Base-by-base conservation (phyloP, 2,329 filamentous ascomycete genomes). In the Neonectria ditissima region DNA sequence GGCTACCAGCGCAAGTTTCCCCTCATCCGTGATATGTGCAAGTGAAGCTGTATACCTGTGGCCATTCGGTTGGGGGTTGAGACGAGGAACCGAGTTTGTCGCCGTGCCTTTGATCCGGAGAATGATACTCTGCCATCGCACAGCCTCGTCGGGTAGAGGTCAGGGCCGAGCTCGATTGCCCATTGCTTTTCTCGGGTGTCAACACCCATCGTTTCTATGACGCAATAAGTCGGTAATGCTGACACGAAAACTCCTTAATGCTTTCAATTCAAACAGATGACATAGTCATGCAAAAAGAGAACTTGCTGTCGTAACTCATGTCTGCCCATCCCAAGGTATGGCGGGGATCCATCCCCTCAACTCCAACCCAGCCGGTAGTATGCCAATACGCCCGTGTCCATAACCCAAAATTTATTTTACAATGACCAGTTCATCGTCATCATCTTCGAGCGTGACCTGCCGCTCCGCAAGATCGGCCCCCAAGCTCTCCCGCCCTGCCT, bases 401-500 rank as follows among this genome's bases (percentile, higher is more conserved):
- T 14, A 58, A 62, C 61, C 34, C 55, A 58, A 63, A 39, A 51
- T n/a, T 45, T 58, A 57, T 68, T 74, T 79, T 66, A 84, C 75
- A 74, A 86, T 84, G 60, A 85, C 74, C 68, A 86, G 71, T 67
- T 88, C 87, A 59, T 86, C 83, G 54, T 86, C 83, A 68, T 85
- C 82, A 63, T 84, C 81, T 52, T 78, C 77, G 47, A 82, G 70
- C 55, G 70, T 69, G 34, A 80, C 73, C 72, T 75, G 77, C 57
- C 78, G 69, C 52, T 74, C 74, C 39, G 66, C 57, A 62, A 81
- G 76, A 55, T 86, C 85, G n/a, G 78, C 81, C 10, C 89, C 89
- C 2, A 94, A 75, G 73, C 91, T 93, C 73, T 94, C 92, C 63
- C 91, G 83, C 1, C 92, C 92, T 4, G 92, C 91, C 77, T 93